phyloP scores from a whole-genome alignment of 768 basidiomycete species.

The Tylopilus subfusipes region DNA sequence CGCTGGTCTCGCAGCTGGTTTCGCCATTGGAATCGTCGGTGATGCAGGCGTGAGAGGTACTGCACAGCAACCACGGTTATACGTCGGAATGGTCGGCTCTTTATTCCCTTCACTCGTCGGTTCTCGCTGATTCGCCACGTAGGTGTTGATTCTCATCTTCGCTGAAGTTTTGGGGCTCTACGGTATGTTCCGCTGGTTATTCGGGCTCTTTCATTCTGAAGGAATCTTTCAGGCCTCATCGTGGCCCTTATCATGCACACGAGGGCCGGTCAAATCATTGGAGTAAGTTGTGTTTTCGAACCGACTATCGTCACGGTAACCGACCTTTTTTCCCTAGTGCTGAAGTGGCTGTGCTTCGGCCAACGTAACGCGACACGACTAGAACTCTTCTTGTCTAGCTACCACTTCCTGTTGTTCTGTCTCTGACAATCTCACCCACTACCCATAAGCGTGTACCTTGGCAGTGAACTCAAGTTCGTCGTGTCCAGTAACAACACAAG shows the following conservation, averaged over 20 bases:
- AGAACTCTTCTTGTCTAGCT: constrained; percentile 11
- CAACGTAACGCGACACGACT: constrained; percentile 8
- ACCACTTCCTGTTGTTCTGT: neutral
- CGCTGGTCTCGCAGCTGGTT: constrained; percentile 94
- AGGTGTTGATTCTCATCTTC: constrained; percentile 98
- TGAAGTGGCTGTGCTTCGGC: constrained; percentile 11
- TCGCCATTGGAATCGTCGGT: constrained; percentile 97
- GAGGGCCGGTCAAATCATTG: constrained; percentile 37
- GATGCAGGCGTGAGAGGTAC: constrained; percentile 98
- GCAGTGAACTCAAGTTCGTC: neutral
- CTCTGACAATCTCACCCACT: constrained; percentile 7
- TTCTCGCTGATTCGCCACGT: constrained; percentile 1
- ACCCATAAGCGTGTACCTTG: neutral
- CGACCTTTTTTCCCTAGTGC: constrained; percentile 20
- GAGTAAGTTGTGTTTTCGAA: constrained; percentile 7
- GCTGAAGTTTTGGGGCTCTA: constrained; percentile 93
- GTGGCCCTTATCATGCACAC: constrained; percentile 95
- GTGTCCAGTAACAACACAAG: neutral
- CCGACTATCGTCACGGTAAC: neutral
- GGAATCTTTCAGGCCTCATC: constrained; percentile 57
- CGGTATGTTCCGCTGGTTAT: constrained; percentile 40
- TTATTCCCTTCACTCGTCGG: neutral
- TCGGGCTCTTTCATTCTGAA: neutral
- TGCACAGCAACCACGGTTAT: constrained; percentile 91
- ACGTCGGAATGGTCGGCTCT: constrained; percentile 81